Evolutionary conservation across 345 rosid species (phyloP).

Genomic region (Lepidium sativum): DNA sequence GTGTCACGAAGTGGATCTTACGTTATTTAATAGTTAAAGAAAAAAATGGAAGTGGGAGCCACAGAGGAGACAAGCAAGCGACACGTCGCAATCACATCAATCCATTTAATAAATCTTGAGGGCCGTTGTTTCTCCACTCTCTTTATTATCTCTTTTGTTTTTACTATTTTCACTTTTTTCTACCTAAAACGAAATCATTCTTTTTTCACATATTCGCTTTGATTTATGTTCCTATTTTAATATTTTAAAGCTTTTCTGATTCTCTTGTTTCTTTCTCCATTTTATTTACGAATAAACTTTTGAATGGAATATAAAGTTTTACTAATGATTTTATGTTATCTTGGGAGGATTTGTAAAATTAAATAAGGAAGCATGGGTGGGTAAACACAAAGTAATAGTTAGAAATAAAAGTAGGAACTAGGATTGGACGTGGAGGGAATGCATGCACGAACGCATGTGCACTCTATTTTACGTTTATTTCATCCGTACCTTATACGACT

Average conservation of each 20-base stretch:
- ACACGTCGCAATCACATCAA: conserved; percentile 30
- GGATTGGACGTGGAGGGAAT: conserved; percentile 25
- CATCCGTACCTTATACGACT: conserved; percentile 12
- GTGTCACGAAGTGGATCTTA: too few species aligned
- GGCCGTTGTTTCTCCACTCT: conserved; percentile 26
- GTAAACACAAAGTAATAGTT: neutral
- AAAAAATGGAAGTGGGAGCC: neutral
- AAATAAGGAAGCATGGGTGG: conserved; percentile 17
- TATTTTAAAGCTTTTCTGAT: neutral
- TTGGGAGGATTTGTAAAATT: neutral
- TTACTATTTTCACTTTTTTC: conserved; percentile 7
- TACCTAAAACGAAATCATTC: conserved; percentile 16
- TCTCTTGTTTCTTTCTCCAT: neutral
- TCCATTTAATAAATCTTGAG: conserved; percentile 2
- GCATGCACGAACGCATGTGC: conserved; percentile 32
- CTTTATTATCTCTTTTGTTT: neutral
- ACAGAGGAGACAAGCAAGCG: conserved; percentile 22
- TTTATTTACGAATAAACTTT: neutral
- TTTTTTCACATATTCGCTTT: neutral
- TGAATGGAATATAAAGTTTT: neutral
- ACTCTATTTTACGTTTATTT: neutral
- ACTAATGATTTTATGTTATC: neutral
- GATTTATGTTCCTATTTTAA: conserved; percentile 2
- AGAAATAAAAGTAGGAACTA: neutral
- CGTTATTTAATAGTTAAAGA: too few species aligned